phyloP scores from a whole-genome alignment of 2,329 filamentous ascomycete species.

The Aspergillus costaricaensis region DNA sequence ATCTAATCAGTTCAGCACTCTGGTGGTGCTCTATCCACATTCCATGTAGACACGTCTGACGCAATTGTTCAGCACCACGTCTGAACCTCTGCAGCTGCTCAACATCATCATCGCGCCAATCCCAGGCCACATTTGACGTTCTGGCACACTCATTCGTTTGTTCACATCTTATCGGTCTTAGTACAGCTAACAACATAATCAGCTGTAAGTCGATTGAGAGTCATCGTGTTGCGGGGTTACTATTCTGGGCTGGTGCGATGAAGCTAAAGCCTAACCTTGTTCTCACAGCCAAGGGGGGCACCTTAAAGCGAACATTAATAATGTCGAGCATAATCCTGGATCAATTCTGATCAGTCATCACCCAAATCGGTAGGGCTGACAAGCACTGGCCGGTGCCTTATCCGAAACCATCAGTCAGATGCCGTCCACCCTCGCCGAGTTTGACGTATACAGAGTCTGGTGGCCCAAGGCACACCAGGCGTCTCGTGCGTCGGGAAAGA shows the following conservation, averaged over 20 bases:
- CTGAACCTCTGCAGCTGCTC: not conserved
- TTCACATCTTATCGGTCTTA: not conserved
- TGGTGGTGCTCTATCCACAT: not conserved
- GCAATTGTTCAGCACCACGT: not conserved
- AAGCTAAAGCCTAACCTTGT: constrained; percentile 9
- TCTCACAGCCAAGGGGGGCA: not conserved
- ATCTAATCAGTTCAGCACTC: not conserved
- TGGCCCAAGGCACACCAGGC: not conserved
- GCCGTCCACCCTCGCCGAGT: not conserved
- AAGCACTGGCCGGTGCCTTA: not conserved
- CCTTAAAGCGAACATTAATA: not conserved
- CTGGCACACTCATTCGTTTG: too few species aligned
- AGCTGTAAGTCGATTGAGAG: not conserved
- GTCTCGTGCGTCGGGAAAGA: constrained; percentile 8
- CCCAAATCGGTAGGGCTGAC: not conserved
- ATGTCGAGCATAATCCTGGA: not conserved
- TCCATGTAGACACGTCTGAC: not conserved
- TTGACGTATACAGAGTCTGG: not conserved
- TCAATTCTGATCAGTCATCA: not conserved
- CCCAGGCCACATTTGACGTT: not conserved
- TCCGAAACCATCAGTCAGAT: not conserved
- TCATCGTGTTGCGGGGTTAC: constrained; percentile 7
- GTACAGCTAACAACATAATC: not conserved
- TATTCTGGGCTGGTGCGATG: constrained; percentile 5
- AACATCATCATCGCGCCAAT: not conserved